Conservation (phyloP, 2,329 filamentous ascomycete genomes). For the Sclerotinia borealis region DNA sequence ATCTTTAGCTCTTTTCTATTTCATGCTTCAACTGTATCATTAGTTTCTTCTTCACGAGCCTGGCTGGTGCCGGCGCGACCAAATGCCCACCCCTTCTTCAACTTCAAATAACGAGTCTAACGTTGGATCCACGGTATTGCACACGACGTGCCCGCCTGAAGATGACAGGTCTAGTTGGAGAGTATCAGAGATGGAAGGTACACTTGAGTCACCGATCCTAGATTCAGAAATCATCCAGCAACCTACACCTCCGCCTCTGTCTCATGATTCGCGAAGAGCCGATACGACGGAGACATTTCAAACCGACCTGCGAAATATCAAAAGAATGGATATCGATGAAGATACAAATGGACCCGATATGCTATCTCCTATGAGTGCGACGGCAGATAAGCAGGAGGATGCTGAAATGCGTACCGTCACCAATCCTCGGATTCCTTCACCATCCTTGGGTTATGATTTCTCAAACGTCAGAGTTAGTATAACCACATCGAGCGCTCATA, state of each 20-base stretch:
- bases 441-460: constrained; percentile 47
- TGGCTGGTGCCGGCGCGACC: constrained; percentile 30
- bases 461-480: constrained; percentile 48
- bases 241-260: constrained; percentile 27
- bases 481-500: neutral
- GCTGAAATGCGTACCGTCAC: constrained; percentile 30
- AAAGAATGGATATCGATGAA: constrained; percentile 39
- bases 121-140: constrained; percentile 24
- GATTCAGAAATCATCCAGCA: constrained; percentile 28
- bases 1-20: constrained; percentile 18
- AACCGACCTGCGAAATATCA: constrained; percentile 32
- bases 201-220: constrained; percentile 27
- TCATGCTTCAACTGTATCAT: constrained; percentile 29
- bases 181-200: constrained; percentile 31
- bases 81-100: constrained; percentile 33
- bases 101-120: constrained; percentile 25
- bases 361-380: constrained; percentile 34
- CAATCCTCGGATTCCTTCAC: constrained; percentile 34
- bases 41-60: constrained; percentile 24
- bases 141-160: constrained; percentile 40
- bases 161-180: constrained; percentile 34
- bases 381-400: constrained; percentile 35
- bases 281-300: constrained; percentile 32
- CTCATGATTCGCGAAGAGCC: constrained; percentile 24
- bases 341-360: constrained; percentile 30